Percentiles rank a stretch among this genome's conserved stretches.
These are phyloP conservation scores for Hypoxylon rubiginosum DNA, from an alignment of 2,329 filamentous ascomycete genomes.

Conservation along the genomic window DNA sequence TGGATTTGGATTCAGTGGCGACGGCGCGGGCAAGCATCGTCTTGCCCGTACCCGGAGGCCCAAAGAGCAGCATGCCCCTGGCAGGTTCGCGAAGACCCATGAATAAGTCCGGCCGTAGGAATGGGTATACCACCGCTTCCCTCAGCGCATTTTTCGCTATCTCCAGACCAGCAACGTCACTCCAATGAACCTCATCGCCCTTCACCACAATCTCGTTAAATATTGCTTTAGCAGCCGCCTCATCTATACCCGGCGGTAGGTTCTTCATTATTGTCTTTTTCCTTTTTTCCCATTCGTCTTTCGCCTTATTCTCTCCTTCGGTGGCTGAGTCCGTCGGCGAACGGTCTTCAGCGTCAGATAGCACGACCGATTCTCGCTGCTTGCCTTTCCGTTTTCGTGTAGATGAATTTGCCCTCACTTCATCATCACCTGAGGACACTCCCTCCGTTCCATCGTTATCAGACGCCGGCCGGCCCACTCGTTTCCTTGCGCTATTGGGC, in stretches of 20 bases:
- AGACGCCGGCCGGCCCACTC: conserved; percentile 29
- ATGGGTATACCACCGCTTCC: conserved; percentile 97
- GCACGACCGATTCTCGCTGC: conserved; percentile 57
- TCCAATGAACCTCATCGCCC: conserved; percentile 95
- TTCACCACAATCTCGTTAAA: conserved; percentile 95
- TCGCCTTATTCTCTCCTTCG: conserved; percentile 56
- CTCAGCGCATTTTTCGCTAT: conserved; percentile 92
- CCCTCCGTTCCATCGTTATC: conserved; percentile 37
- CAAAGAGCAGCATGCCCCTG: conserved; percentile 94
- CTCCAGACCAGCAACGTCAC: conserved; percentile 91
- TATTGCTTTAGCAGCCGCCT: conserved; percentile 87
- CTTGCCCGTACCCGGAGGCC: conserved; percentile 97
- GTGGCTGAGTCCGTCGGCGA: conserved; percentile 61
- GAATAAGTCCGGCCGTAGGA: conserved; percentile 93
- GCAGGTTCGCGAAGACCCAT: conserved; percentile 95
- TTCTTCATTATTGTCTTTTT: conserved; percentile 78
- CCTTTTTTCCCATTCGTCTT: conserved; percentile 70
- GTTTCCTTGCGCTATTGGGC: conserved; percentile 46
- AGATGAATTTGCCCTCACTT: conserved; percentile 20
- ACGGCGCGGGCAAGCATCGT: conserved; percentile 97
- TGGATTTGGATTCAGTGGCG: conserved; percentile 92
- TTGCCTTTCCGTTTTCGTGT: conserved; percentile 51
- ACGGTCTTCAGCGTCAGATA: conserved; percentile 62
- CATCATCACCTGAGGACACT: conserved; percentile 44
- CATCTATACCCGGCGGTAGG: conserved; percentile 85